Percentiles rank a stretch among this genome's conserved stretches.
Conservation (phyloP, 2,329 filamentous ascomycete species). For the Teratosphaeriaceae sp. region DNA sequence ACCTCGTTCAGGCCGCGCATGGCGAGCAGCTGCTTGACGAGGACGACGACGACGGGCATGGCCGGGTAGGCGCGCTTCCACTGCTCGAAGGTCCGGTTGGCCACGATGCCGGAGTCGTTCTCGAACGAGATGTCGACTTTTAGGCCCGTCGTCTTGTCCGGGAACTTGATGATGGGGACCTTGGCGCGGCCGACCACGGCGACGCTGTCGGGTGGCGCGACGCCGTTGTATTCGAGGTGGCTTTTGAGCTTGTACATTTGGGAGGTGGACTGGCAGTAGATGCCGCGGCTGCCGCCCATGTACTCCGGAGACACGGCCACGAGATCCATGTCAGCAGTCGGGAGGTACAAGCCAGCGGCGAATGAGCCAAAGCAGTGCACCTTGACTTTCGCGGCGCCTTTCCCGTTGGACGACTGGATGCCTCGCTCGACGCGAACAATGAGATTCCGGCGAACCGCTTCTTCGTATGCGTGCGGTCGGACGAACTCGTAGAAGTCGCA, state of each 20-base stretch:
- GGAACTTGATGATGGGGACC: conserved; percentile 88
- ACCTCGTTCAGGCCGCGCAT: conserved; percentile 92
- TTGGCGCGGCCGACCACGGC: conserved; percentile 68
- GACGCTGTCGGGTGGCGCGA: conserved; percentile 54
- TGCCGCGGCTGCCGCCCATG: conserved; percentile 46
- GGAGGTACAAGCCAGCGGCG: conserved; percentile 66
- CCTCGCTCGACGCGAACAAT: conserved; percentile 59
- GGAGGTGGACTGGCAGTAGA: conserved; percentile 44
- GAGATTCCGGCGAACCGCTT: conserved; percentile 64
- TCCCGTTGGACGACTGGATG: conserved; percentile 35
- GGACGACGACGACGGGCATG: conserved; percentile 77
- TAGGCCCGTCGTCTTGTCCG: conserved; percentile 69
- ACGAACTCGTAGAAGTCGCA: conserved; percentile 84
- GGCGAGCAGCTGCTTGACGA: conserved; percentile 87
- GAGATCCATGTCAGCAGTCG: conserved; percentile 87
- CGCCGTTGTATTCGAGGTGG: conserved; percentile 49
- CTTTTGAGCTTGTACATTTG: conserved; percentile 56
- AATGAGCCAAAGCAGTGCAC: conserved; percentile 88
- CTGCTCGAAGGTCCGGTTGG: conserved; percentile 68
- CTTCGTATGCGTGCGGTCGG: conserved; percentile 68
- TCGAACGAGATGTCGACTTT: conserved; percentile 94
- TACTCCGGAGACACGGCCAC: conserved; percentile 65
- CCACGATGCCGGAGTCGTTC: conserved; percentile 73
- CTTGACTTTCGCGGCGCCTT: conserved; percentile 43
- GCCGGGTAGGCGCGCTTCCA: conserved; percentile 78